phyloP scores from a whole-genome alignment of 148 eudicot genomes.

The Rheum nobile region DNA sequence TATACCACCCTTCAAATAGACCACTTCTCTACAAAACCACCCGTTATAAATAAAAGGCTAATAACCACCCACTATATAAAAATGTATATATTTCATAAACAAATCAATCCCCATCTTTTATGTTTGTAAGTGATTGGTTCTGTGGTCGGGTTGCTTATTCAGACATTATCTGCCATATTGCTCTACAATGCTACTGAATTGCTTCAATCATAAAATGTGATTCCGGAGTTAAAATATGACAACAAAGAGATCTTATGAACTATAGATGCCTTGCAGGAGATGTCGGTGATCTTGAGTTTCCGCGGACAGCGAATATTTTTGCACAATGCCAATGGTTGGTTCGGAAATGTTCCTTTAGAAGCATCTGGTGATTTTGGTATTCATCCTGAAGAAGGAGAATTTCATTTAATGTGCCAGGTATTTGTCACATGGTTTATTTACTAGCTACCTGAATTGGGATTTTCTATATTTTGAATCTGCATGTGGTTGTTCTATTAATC shows the following conservation, averaged over 20 bases:
- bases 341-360: slow-evolving; percentile 88
- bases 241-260: not conserved
- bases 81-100: not conserved
- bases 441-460: not conserved
- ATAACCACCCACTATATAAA: not conserved
- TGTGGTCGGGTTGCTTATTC: not conserved
- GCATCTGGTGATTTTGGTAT: slow-evolving; percentile 99
- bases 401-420: slow-evolving; percentile 99
- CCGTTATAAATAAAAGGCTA: not conserved
- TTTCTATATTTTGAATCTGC: not conserved
- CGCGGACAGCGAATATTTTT: slow-evolving; percentile 92
- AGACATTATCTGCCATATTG: not conserved
- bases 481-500: not conserved
- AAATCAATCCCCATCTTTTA: not conserved
- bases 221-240: not conserved
- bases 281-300: slow-evolving; percentile 74
- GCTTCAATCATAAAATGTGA: not conserved
- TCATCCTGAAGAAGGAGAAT: slow-evolving; percentile 96
- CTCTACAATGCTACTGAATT: not conserved
- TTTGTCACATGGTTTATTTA: not conserved
- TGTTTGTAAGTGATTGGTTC: not conserved
- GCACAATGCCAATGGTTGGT: slow-evolving; percentile 94
- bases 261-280: slow-evolving; percentile 38
- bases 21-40: not conserved
- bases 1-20: not conserved